Base-by-base conservation (phyloP, 2,329 filamentous ascomycete species). In the Calonectria henricotiae region DNA sequence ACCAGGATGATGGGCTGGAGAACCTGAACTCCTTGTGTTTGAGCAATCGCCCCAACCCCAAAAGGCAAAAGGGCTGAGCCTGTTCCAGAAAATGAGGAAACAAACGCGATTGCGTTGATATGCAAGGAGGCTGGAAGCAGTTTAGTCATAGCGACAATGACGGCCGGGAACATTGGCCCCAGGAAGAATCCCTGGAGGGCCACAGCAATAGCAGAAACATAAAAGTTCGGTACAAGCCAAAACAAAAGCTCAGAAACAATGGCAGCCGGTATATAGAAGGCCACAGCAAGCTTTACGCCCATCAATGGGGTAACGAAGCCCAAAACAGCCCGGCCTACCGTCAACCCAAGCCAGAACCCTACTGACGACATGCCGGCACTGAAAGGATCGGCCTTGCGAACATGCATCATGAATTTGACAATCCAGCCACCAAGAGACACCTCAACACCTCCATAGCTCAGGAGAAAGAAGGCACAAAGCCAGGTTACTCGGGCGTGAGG, bases 391-490 rank as follows among this genome's bases (percentile, higher is more conserved):
- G 90, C 93, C 17, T 90, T 81, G 5, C 94, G 89, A 6, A 94
- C 91, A 39, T 90, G 87, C 25, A 94, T 90, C 93, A 96, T 96
- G 80, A 96, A 96, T 5, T 91, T 90, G 63, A 95, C 92, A 68
- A 96, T 93, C 94, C 94, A 96, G 5, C 94, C 94, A 20, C 93
- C 92, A 0, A 95, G 86, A 0, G 91, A 90, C 49, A 93, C 92
- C 80, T 96, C 93, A 1, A 91, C 86, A 6, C 94, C 94, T 0
- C 95, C 91, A 77, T 96, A 96, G 43, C 89, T 89, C 11, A 96
- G 87, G 25, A 96, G 84, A 80, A 96, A 96, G 1, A 92, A 72
- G 0, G 93, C 87, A 72, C 89, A 89, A n/a, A 93, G 83, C 92
- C 92, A 94, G 1, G 91, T 90, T 0, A 92, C 86, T 55, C 84